Base-by-base conservation (phyloP, 257 asterid species). In the Eustoma russellianum region DNA sequence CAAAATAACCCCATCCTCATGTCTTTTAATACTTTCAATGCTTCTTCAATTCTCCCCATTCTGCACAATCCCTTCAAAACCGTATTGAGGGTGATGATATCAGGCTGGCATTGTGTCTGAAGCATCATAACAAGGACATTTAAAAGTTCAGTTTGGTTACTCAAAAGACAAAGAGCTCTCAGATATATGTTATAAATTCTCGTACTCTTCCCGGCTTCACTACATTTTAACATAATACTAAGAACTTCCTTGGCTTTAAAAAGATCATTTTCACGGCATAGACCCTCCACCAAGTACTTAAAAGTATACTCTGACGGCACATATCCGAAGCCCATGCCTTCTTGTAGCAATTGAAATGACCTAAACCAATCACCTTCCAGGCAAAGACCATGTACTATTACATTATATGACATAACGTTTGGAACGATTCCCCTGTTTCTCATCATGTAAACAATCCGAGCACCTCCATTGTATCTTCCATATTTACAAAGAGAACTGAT, bases 381-480 rank as follows among this genome's bases (percentile, higher is more conserved):
- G 61, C 94, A 77, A 9, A 83, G 74, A 48, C 98, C 96, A 52
- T 86, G 96, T 6, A 86, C 73, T 50, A 86, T 75, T 24, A 85
- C 61, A 63, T 86, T 83, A 66, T 86, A 86, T 0, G 89, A 78
- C n/a, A 74, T 66, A 60, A 70, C 59, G 57, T 92, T 73, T 1
- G 95, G 96, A n/a, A 35, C 16, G 5, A 74, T 46, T 6, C 94
- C 93, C 67, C 76, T 76, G 79, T 79, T 87, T 45, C 80, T 84
- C 96, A 91, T 91, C 66, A 91, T 75, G 59, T 91, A 87, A 44
- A 84, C 81, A 60, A 87, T 72, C 70, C 98, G 80, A 0, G 96
- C 95, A 57, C 92, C 96, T 33, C 85, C 98, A 52, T 87, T 91
- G 66, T 72, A 80, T 82, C 82, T 80, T 64, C 77, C 83, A 49